A percentile compares a stretch with the other conserved stretches of the same genome.
Evolutionary conservation across 345 rosid genomes (phyloP).

Genomic region (Rhodamnia argentea): DNA sequence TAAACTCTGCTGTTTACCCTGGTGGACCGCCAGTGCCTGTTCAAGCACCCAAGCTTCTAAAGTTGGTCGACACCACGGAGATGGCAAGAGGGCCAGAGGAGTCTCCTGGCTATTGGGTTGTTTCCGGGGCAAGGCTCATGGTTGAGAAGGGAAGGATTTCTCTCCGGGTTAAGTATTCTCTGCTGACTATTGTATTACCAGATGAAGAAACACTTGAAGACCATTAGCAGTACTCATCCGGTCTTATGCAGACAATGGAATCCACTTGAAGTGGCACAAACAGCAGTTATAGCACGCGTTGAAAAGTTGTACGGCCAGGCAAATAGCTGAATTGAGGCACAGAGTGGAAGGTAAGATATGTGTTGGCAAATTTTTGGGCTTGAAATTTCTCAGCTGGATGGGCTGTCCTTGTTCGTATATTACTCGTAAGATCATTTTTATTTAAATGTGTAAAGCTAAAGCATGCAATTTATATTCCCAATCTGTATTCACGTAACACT

Average conservation of each 20-base stretch:
- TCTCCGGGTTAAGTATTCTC: slow-evolving; percentile 79
- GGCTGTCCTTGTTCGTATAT: background rate
- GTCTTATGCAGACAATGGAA: background rate
- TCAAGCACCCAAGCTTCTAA: slow-evolving; percentile 80
- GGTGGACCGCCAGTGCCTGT: slow-evolving; percentile 91
- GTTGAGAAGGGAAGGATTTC: slow-evolving; percentile 92
- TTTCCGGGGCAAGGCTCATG: slow-evolving; percentile 73
- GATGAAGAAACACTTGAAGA: slow-evolving; percentile 39
- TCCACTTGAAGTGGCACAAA: background rate
- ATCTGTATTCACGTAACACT: background rate
- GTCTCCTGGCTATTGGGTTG: slow-evolving; percentile 94
- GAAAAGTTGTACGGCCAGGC: background rate
- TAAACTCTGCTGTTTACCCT: slow-evolving; percentile 88
- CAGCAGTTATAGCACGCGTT: background rate
- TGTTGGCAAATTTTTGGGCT: background rate
- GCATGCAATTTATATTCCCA: background rate
- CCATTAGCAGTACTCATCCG: background rate
- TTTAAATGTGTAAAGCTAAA: background rate
- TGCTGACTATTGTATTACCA: slow-evolving; percentile 44
- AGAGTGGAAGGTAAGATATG: background rate
- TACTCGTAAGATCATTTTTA: background rate
- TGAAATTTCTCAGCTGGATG: background rate
- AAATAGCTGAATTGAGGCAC: background rate
- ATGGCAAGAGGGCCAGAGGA: slow-evolving; percentile 90
- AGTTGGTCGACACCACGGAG: slow-evolving; percentile 87